Evolutionary conservation across 139 green algal species (phyloP).

Genomic region (Auxenochlorella protothecoides): DNA sequence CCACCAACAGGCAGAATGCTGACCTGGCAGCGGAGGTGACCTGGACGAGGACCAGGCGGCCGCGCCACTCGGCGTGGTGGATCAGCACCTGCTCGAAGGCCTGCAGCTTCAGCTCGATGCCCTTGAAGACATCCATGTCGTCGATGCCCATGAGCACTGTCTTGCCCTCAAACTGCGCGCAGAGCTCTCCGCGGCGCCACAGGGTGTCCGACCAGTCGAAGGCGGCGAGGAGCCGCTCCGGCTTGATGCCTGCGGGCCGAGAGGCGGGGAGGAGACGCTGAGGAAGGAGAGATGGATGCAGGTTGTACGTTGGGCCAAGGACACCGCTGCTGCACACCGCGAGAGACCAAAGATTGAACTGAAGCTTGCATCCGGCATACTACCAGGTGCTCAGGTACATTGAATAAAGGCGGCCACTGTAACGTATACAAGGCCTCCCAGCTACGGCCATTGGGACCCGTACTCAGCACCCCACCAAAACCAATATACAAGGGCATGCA

Average conservation of each 20-base stretch:
- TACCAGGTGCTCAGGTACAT: no score
- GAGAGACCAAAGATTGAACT: no score
- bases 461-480: background rate
- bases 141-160: conserved; percentile 85
- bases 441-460: no score
- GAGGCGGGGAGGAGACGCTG: no score
- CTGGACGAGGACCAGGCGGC: conserved; percentile 81
- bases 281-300: no score
- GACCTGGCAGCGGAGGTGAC: conserved; percentile 45
- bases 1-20: background rate
- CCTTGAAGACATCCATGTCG: conserved; percentile 97
- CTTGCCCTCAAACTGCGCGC: conserved; percentile 36
- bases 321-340: no score
- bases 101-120: conserved; percentile 64
- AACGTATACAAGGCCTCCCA: no score
- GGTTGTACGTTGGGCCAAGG: no score
- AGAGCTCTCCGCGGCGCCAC: conserved; percentile 83
- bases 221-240: conserved; percentile 62
- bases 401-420: no score
- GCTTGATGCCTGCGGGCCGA: conserved; percentile 61
- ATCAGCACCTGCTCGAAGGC: conserved; percentile 81
- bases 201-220: conserved; percentile 79
- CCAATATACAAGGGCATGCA: background rate
- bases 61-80: conserved; percentile 72
- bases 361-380: no score